Conservation (phyloP, 2,329 filamentous ascomycete species). For the Aspergillus hiratsukae region DNA sequence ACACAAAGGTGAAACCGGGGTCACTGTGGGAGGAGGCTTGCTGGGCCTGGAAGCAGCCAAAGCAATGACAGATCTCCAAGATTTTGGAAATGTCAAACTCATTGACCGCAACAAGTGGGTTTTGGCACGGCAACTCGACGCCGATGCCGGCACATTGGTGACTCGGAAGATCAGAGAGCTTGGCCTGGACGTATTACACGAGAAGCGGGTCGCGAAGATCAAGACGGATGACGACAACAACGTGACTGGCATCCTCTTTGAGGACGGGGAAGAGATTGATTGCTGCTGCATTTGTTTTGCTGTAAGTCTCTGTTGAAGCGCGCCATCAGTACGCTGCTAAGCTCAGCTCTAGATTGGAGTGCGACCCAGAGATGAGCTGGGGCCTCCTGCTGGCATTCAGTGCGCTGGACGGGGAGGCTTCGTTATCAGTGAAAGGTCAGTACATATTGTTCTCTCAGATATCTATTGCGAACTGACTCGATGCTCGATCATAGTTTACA, state of each 20-base stretch:
- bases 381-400: slow-evolving; percentile 62
- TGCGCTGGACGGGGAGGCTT: slow-evolving; percentile 69
- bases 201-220: slow-evolving; percentile 69
- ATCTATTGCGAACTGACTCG: neutral
- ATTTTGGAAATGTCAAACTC: slow-evolving; percentile 68
- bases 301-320: slow-evolving; percentile 30
- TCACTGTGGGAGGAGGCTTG: slow-evolving; percentile 78
- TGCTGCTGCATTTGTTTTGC: slow-evolving; percentile 85
- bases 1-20: slow-evolving; percentile 64
- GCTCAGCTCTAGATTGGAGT: slow-evolving; percentile 63
- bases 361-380: slow-evolving; percentile 73
- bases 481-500: slow-evolving; percentile 43
- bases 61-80: slow-evolving; percentile 80
- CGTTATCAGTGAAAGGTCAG: slow-evolving; percentile 48
- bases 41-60: slow-evolving; percentile 86
- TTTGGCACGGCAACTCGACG: slow-evolving; percentile 74
- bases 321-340: slow-evolving; percentile 1
- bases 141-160: slow-evolving; percentile 75
- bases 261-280: slow-evolving; percentile 71
- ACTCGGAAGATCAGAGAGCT: slow-evolving; percentile 74
- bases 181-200: slow-evolving; percentile 74
- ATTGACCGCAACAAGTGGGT: slow-evolving; percentile 83
- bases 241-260: slow-evolving; percentile 71
- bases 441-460: neutral
- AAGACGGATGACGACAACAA: slow-evolving; percentile 62